phyloP scores from a whole-genome alignment of 441 rosid species.

The Erysimum pusillum region DNA sequence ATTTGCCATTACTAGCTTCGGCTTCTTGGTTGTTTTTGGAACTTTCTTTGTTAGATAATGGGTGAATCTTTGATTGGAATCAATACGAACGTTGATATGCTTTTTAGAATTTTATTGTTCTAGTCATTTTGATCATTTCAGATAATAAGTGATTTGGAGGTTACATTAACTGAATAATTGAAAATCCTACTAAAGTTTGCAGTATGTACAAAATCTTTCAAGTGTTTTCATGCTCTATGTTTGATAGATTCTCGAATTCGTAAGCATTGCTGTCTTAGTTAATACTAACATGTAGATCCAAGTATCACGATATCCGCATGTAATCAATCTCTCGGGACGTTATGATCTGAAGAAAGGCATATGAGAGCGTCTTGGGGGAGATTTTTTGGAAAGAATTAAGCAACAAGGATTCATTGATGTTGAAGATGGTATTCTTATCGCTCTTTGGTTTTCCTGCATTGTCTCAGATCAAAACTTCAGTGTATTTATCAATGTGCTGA shows the following conservation, averaged over 20 bases:
- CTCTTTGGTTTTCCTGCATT: not conserved
- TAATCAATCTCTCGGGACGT: slow-evolving; percentile 74
- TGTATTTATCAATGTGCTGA: not conserved
- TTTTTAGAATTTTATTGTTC: too few species aligned
- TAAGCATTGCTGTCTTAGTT: too few species aligned
- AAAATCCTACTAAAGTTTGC: not conserved
- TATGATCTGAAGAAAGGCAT: slow-evolving; percentile 63
- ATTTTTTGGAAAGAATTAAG: too few species aligned
- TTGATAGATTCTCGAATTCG: too few species aligned
- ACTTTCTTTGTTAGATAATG: slow-evolving; percentile 11
- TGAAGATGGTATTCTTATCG: slow-evolving; percentile 52
- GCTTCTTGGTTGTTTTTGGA: slow-evolving; percentile 1
- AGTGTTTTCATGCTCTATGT: too few species aligned
- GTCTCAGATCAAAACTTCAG: not conserved
- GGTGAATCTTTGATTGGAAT: not conserved
- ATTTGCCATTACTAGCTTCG: not conserved
- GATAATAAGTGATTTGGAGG: too few species aligned
- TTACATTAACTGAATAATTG: too few species aligned
- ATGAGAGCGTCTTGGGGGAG: slow-evolving; percentile 46
- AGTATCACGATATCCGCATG: slow-evolving; percentile 58
- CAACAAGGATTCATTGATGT: slow-evolving; percentile 36
- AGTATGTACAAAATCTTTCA: too few species aligned
- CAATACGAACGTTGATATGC: not conserved
- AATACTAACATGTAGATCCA: slow-evolving; percentile 39
- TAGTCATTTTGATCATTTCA: too few species aligned